A percentile compares a stretch with the other conserved stretches of the same genome.
Conservation (phyloP, 2,329 filamentous ascomycete genomes). For the Penicillium sp. region DNA sequence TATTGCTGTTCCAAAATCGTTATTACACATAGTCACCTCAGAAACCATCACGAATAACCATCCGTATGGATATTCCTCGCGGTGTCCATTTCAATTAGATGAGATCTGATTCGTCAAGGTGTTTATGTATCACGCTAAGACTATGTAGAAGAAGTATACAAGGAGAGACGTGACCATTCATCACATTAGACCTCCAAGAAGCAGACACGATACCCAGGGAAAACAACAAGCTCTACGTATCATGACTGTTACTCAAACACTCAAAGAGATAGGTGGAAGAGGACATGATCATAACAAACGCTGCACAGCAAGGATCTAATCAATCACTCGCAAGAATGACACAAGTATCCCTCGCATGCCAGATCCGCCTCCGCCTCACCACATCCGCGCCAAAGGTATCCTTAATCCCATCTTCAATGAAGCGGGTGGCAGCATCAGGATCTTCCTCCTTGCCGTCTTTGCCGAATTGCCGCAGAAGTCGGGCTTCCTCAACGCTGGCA, state of each 20-base stretch:
- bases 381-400: slow-evolving; percentile 45
- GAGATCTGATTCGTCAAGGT: not conserved
- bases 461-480: slow-evolving; percentile 44
- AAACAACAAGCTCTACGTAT: slow-evolving; percentile 5
- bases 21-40: too few relatives aligned
- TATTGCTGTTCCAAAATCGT: too few relatives aligned
- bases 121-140: slow-evolving; percentile 18
- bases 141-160: slow-evolving; percentile 13
- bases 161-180: slow-evolving; percentile 7
- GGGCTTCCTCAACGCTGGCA: slow-evolving; percentile 78
- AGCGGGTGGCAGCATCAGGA: slow-evolving; percentile 13
- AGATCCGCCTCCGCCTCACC: slow-evolving; percentile 45
- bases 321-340: slow-evolving; percentile 43
- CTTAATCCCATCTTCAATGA: slow-evolving; percentile 35
- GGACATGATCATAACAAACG: slow-evolving; percentile 3
- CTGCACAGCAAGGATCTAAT: not conserved
- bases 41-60: too few relatives aligned
- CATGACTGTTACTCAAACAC: not conserved
- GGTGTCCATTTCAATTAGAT: not conserved
- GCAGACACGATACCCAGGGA: not conserved
- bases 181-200: slow-evolving; percentile 4
- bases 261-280: not conserved
- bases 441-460: slow-evolving; percentile 17
- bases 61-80: too few relatives aligned
- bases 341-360: slow-evolving; percentile 50